Evolutionary conservation across 805 yeast species (phyloP), one percentile per base, ranked within the genome.

Genomic region (Sungouiozyma ichnusensis): DNA sequence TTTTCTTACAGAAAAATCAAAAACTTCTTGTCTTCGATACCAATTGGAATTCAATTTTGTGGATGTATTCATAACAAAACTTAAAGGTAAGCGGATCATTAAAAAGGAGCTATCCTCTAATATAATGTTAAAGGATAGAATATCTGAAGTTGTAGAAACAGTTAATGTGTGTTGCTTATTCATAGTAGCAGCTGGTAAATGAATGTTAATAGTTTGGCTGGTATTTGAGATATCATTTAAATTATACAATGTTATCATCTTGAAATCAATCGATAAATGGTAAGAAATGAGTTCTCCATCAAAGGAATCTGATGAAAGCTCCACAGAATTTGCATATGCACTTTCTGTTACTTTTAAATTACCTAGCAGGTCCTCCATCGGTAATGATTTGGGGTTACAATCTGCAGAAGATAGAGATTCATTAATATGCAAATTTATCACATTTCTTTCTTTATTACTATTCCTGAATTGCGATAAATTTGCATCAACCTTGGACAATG

Each of bases 1-100:
- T 18, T 62, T 60, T 51, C 82, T 68, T 4, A 74, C 55, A 27
- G 73, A 75, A 49, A 80, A 77, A 6, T 76, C 71, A 57, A 80
- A 83, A 1, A 92, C 88, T 32, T 74, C 73, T 6, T 83, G 73
- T 41, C 79, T 75, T 45, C 69, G 69, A 42, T 85, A 76, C 92
- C 94, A 85, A 36, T 71, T 63, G 11, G 44, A 45, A 19, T 24
- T 31, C 19, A 50, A 38, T 7, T 38, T 35, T 2, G 38, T 20
- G 18, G 31, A 33, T 3, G 29, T 37, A 16, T 42, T 42, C n/a
- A 53, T 38, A 5, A 57, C 39, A 42, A 47, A 51, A 16, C 52
- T 49, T 13, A 53, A 41, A n/a, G 61, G 62, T 24, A 60, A 37
- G 6, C 37, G 37, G 34, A 58, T 38, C 3, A 49, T 41, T 19